These are phyloP conservation scores for Coemansia sp. DNA, from an alignment of 192 early-diverging fungal genomes.

Conservation along the genomic window DNA sequence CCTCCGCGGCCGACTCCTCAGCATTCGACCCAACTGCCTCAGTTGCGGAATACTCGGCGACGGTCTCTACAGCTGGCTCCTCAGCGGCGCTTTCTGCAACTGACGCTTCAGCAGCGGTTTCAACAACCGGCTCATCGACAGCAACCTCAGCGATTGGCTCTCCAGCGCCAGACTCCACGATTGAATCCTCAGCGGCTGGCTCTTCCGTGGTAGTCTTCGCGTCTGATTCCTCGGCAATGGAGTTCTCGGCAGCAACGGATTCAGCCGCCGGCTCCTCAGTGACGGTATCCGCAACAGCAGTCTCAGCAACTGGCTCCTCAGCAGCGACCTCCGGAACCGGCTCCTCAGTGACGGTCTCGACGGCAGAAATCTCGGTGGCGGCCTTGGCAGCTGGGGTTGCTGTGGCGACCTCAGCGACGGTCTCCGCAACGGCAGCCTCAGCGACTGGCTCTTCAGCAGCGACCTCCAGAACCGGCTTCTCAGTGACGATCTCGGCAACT, in stretches of 20 bases:
- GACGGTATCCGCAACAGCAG: neutral
- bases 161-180: no score
- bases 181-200: neutral
- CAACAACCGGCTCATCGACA: neutral
- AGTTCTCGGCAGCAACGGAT: neutral
- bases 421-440: neutral
- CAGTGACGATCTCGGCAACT: no score
- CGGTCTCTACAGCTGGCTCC: neutral
- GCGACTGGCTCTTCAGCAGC: neutral
- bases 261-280: neutral
- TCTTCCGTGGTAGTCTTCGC: neutral
- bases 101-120: neutral
- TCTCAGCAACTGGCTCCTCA: neutral
- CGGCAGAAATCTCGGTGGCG: neutral
- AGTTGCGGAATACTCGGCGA: neutral
- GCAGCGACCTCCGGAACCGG: neutral
- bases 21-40: neutral
- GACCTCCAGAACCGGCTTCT: no score
- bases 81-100: neutral
- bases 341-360: neutral
- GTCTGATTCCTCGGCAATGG: neutral
- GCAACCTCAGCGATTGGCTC: no score
- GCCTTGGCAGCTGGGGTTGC: no score
- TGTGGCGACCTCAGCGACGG: no score
- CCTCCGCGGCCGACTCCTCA: no score